Percentiles rank a stretch among this genome's conserved stretches.
Evolutionary conservation across 2,329 filamentous ascomycete species (phyloP).

Genomic region (Scolecobasidium constrictum): DNA sequence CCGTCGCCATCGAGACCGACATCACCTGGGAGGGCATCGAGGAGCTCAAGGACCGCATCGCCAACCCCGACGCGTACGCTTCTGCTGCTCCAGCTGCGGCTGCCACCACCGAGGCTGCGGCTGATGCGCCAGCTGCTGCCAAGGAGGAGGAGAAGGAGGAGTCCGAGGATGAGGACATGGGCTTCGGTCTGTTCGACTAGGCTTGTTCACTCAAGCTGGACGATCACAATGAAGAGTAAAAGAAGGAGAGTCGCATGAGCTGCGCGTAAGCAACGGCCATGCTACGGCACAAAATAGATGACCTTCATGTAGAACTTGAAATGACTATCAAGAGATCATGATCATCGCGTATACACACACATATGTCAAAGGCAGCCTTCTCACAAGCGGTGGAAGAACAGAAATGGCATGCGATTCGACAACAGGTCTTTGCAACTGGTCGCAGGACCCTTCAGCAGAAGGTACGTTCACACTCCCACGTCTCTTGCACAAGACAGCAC

Average conservation of each 20-base stretch:
- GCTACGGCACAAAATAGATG: background rate
- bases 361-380: too few species aligned
- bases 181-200: conserved; percentile 46
- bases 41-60: conserved; percentile 98
- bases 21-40: conserved; percentile 93
- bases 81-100: conserved; percentile 60
- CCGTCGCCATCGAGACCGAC: conserved; percentile 83
- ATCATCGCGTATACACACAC: background rate
- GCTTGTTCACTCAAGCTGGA: conserved; percentile 9
- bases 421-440: too few species aligned
- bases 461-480: conserved; percentile 23
- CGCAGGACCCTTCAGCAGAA: conserved; percentile 19
- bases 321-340: background rate
- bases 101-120: conserved; percentile 39
- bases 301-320: background rate
- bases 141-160: conserved; percentile 54
- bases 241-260: background rate
- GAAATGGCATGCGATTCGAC: too few species aligned
- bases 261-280: background rate
- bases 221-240: conserved; percentile 8
- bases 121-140: conserved; percentile 28
- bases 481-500: conserved; percentile 8
- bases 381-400: too few species aligned
- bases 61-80: conserved; percentile 96
- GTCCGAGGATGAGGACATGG: conserved; percentile 45